These are phyloP conservation scores for Saussurea involucrata DNA, from an alignment of 129 eudicot species.

Conservation along the genomic window DNA sequence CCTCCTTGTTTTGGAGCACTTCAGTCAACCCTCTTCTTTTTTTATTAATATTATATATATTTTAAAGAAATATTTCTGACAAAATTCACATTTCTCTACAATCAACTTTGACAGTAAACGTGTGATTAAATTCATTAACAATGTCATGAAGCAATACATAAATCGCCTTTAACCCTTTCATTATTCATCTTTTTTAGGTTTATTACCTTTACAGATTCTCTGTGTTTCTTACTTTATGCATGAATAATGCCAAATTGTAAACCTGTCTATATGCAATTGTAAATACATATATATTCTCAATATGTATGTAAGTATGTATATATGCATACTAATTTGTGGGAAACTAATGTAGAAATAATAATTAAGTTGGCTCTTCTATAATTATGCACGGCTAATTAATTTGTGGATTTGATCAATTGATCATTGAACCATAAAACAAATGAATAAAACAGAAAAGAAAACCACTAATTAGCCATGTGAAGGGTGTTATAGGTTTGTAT, in stretches of 20 bases:
- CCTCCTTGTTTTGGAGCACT: slow-evolving; percentile 53
- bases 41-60: slow-evolving; percentile 8
- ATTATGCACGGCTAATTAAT: background rate
- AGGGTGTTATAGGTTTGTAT: slow-evolving; percentile 13
- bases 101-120: slow-evolving; percentile 42
- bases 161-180: slow-evolving; percentile 34
- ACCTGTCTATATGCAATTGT: background rate
- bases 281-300: background rate
- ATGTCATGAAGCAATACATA: slow-evolving; percentile 36
- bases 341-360: background rate
- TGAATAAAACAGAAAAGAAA: background rate
- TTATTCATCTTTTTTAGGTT: slow-evolving; percentile 29
- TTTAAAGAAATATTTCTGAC: slow-evolving; percentile 32
- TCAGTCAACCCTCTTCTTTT: slow-evolving; percentile 37
- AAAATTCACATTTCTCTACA: slow-evolving; percentile 36
- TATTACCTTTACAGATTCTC: slow-evolving; percentile 43
- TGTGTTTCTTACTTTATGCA: slow-evolving; percentile 38
- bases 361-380: background rate
- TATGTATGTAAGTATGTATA: background rate
- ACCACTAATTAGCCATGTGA: background rate
- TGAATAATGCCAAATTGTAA: slow-evolving; percentile 34
- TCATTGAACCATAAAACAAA: background rate
- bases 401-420: background rate
- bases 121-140: slow-evolving; percentile 37
- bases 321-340: background rate